A percentile compares a stretch with the other conserved stretches of the same genome.
Conservation (phyloP, 2,329 filamentous ascomycete genomes). For the Bipolaris gigantea region DNA sequence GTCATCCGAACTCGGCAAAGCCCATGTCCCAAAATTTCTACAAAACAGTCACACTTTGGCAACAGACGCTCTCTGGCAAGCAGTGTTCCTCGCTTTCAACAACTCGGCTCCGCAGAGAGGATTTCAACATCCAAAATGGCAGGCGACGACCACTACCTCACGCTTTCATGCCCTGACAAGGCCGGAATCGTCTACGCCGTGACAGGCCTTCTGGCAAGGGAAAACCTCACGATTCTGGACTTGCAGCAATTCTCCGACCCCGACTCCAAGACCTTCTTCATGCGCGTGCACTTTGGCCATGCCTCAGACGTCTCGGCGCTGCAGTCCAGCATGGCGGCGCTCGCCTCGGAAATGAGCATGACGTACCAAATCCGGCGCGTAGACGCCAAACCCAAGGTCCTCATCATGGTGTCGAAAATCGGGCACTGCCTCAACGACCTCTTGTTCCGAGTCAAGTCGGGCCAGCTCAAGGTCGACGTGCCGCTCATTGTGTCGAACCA, state of each 20-base stretch:
- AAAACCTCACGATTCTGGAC: slow-evolving; percentile 79
- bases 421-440: slow-evolving; percentile 84
- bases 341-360: slow-evolving; percentile 68
- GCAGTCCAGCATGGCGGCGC: slow-evolving; percentile 61
- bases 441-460: slow-evolving; percentile 74
- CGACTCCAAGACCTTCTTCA: slow-evolving; percentile 76
- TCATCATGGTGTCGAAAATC: slow-evolving; percentile 91
- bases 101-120: slow-evolving; percentile 24
- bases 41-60: slow-evolving; percentile 22
- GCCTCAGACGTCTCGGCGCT: slow-evolving; percentile 49
- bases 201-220: slow-evolving; percentile 72
- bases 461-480: slow-evolving; percentile 73
- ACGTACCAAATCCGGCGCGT: slow-evolving; percentile 71
- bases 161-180: slow-evolving; percentile 81
- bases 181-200: slow-evolving; percentile 84
- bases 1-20: slow-evolving; percentile 39
- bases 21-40: slow-evolving; percentile 34
- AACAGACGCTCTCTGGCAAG: slow-evolving; percentile 24
- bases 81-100: slow-evolving; percentile 19
- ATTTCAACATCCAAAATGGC: slow-evolving; percentile 35
- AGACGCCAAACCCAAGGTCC: slow-evolving; percentile 69
- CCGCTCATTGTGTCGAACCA: slow-evolving; percentile 83
- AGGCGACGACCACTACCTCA: slow-evolving; percentile 56
- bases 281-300: slow-evolving; percentile 81
- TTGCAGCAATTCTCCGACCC: slow-evolving; percentile 83